phyloP scores from a whole-genome alignment of 73 alveolate species.

The Uronychia binucleata region DNA sequence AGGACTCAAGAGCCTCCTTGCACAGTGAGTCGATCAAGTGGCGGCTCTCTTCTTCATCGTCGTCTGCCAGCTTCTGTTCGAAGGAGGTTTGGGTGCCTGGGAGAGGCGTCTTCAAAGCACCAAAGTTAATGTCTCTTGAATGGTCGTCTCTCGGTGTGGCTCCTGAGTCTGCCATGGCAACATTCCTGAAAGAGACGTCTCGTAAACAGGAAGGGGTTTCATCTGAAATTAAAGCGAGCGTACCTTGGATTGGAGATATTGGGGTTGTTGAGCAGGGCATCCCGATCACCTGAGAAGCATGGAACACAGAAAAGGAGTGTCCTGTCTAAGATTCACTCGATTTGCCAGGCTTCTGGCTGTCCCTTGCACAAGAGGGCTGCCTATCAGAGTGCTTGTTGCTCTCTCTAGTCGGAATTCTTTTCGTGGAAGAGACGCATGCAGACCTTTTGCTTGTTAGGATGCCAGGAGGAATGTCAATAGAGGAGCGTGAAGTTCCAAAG shows the following conservation, averaged over 20 bases:
- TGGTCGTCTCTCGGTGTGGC: background rate
- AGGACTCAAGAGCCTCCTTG: background rate
- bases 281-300: background rate
- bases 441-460: too few relatives aligned
- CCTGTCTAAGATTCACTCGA: background rate
- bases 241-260: background rate
- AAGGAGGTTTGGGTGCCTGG: background rate
- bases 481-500: background rate
- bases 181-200: background rate
- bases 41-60: background rate
- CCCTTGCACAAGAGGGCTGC: too few relatives aligned
- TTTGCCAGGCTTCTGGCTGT: background rate
- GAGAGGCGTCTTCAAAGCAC: too few relatives aligned
- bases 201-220: background rate
- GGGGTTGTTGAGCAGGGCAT: background rate
- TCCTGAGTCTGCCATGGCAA: background rate
- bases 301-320: background rate
- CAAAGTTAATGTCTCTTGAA: background rate
- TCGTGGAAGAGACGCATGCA: background rate
- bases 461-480: too few relatives aligned
- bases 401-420: background rate
- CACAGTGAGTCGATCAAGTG: background rate
- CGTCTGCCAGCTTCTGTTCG: background rate
- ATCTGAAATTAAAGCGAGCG: background rate
- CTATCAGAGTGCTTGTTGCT: background rate